These are phyloP conservation scores for Cyberlindnera bimundalis DNA, from an alignment of 805 yeast genomes.

Conservation along the genomic window DNA sequence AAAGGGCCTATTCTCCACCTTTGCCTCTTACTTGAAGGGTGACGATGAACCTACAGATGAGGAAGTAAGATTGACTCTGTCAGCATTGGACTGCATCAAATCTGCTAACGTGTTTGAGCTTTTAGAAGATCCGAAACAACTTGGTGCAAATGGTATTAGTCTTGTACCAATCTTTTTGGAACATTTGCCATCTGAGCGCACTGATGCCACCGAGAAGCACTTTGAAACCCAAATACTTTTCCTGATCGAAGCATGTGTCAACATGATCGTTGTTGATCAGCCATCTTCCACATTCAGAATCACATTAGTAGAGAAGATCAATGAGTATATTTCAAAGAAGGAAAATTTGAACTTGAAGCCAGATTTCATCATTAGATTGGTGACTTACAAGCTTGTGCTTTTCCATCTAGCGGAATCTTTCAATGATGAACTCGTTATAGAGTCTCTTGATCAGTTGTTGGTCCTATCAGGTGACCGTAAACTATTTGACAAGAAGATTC, in stretches of 20 bases:
- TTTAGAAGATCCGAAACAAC: slow-evolving; percentile 42
- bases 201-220: slow-evolving; percentile 27
- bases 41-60: slow-evolving; percentile 95
- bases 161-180: slow-evolving; percentile 33
- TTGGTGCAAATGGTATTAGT: slow-evolving; percentile 4
- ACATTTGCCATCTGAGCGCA: slow-evolving; percentile 33
- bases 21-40: slow-evolving; percentile 89
- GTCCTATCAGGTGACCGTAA: slow-evolving; percentile 12
- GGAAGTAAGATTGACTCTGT: slow-evolving; percentile 81
- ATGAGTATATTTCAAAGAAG: slow-evolving; percentile 23
- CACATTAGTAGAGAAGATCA: slow-evolving; percentile 9
- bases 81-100: slow-evolving; percentile 78
- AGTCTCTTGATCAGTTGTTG: slow-evolving; percentile 12
- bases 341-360: slow-evolving; percentile 26
- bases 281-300: slow-evolving; percentile 1
- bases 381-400: slow-evolving; percentile 50
- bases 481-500: slow-evolving; percentile 15
- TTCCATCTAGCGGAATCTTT: slow-evolving; percentile 15
- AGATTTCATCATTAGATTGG: slow-evolving; percentile 36
- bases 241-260: slow-evolving; percentile 39
- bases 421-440: slow-evolving; percentile 1
- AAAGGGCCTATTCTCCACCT: slow-evolving; percentile 83
- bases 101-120: slow-evolving; percentile 60
- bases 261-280: slow-evolving; percentile 15
- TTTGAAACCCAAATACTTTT: slow-evolving; percentile 34